Evolutionary conservation across 2,329 filamentous ascomycete species (phyloP).

Genomic region (Teratosphaeria viscida): DNA sequence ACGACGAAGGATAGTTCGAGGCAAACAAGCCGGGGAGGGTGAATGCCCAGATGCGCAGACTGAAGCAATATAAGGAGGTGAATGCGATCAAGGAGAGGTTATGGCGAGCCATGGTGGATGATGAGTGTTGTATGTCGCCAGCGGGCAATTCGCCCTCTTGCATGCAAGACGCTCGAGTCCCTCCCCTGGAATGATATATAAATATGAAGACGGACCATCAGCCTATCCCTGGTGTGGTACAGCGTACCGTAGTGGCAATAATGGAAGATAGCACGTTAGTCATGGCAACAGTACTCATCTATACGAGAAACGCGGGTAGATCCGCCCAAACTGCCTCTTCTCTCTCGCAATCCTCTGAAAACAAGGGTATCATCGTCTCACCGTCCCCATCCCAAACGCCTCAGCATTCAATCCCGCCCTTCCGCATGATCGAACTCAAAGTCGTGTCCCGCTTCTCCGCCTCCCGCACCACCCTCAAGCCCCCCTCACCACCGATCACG

Average conservation of each 20-base stretch:
- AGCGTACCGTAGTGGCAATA: not conserved
- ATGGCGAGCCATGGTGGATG: not conserved
- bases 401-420: not conserved
- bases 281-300: not conserved
- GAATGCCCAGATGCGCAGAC: not conserved
- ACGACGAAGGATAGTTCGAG: not conserved
- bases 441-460: conserved; percentile 21
- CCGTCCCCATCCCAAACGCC: not conserved
- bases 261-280: not conserved
- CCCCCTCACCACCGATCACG: not conserved
- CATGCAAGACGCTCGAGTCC: not conserved
- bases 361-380: not conserved
- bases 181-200: not conserved
- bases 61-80: not conserved
- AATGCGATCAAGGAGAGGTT: not conserved
- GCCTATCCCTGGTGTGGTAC: not conserved
- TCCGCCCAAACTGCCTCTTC: not conserved
- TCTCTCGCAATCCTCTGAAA: not conserved
- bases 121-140: not conserved
- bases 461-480: conserved; percentile 1
- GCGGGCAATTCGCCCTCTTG: not conserved
- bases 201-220: not conserved
- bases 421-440: conserved; percentile 32
- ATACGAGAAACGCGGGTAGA: not conserved
- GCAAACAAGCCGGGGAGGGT: not conserved